phyloP scores from a whole-genome alignment of 176 grass and related monocot species.

The Cenchrus purpureus region DNA sequence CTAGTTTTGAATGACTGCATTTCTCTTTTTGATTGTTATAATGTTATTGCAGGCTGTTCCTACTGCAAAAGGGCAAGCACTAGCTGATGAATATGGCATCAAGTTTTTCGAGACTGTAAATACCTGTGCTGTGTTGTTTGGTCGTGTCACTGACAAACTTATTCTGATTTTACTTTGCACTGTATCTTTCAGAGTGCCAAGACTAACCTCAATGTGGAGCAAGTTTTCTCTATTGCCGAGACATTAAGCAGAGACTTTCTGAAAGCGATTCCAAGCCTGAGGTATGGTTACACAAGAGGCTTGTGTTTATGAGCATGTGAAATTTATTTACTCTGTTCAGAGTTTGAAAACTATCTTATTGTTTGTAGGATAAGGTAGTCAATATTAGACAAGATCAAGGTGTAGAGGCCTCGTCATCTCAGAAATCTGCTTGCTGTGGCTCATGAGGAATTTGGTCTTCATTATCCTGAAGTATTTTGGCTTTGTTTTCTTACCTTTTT shows the following conservation, averaged over 20 bases:
- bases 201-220: constrained; percentile 76
- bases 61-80: constrained; percentile 70
- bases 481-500: constrained; percentile 34
- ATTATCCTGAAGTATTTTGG: constrained; percentile 40
- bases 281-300: constrained; percentile 44
- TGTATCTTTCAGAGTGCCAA: constrained; percentile 68
- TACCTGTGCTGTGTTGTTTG: constrained; percentile 18
- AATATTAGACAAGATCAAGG: constrained; percentile 61
- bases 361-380: constrained; percentile 54
- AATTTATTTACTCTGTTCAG: constrained; percentile 5
- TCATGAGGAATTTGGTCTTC: constrained; percentile 49
- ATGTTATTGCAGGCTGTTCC: constrained; percentile 64
- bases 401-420: constrained; percentile 27
- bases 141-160: neutral
- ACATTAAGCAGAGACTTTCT: constrained; percentile 73
- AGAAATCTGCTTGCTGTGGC: constrained; percentile 67
- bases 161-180: neutral
- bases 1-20: constrained; percentile 15
- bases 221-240: constrained; percentile 79
- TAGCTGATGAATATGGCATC: constrained; percentile 86
- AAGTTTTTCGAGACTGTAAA: constrained; percentile 86
- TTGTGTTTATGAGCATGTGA: constrained; percentile 10
- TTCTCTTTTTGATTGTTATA: neutral
- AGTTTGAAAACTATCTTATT: constrained; percentile 20
- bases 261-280: constrained; percentile 69